A percentile compares a stretch with the other conserved stretches of the same genome.
Conservation (phyloP, 148 eudicot genomes). For the Cornus controversa region DNA sequence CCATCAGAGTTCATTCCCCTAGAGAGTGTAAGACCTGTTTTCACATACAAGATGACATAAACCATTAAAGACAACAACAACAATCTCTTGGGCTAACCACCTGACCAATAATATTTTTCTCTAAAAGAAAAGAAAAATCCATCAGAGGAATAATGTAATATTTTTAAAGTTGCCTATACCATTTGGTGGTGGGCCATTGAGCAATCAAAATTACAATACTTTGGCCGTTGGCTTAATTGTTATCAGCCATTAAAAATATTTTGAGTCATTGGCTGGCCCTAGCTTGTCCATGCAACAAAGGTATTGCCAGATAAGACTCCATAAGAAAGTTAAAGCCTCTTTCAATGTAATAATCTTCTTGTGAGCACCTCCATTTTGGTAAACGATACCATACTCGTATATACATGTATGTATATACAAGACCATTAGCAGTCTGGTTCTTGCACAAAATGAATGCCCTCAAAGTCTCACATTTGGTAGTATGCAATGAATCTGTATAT, state of each 20-base stretch:
- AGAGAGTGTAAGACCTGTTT: conserved; percentile 40
- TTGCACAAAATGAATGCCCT: neutral
- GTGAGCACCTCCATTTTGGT: neutral
- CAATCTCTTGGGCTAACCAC: neutral
- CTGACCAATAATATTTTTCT: neutral
- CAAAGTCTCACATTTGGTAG: no score
- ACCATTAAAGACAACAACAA: neutral
- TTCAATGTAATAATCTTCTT: neutral
- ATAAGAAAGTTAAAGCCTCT: neutral
- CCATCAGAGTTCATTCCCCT: conserved; percentile 30
- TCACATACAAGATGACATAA: neutral
- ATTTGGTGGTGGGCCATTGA: neutral
- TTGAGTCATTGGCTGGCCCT: neutral
- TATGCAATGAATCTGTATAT: no score
- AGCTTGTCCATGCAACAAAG: neutral
- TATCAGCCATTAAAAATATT: neutral
- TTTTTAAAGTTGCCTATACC: neutral
- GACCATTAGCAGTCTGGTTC: neutral
- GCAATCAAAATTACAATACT: neutral
- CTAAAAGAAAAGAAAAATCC: neutral
- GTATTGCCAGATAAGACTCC: neutral
- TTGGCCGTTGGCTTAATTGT: neutral
- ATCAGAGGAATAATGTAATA: neutral
- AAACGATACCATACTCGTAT: neutral
- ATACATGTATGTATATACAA: neutral